Base-by-base conservation (phyloP, 2,329 filamentous ascomycete species). In the Aspergillus calidoustus region DNA sequence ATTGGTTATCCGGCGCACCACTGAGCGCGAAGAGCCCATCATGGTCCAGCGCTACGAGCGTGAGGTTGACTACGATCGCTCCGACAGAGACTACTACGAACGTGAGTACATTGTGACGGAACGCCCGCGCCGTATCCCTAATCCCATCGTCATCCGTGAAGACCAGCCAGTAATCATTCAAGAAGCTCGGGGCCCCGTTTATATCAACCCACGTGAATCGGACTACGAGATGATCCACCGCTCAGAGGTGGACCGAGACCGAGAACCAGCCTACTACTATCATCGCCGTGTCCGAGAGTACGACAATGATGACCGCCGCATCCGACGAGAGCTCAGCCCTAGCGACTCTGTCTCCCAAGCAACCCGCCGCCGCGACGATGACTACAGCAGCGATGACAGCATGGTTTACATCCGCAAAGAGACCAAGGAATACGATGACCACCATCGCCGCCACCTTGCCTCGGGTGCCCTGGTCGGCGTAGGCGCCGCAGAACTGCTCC, bases 261-360 rank as follows among this genome's bases (percentile, higher is more conserved):
- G 82, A 60, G 85, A 87, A 43, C 83, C 87, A 56, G 85, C 86
- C 62, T 87, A 88, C 70, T 88, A 87, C 69, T 87, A 87, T 70
- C 84, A 87, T 67, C 83, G 85, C 59, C 79, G 82, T 47, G 76
- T 84, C 48, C 81, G 83, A 58, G 84, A 87, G 69, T 79, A 84
- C 46, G 83, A 86, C 44, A 59, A 59, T 61, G 79, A 82, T 30
- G 80, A 82, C 59, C 79, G 80, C 59, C 74, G 76, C 64, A 69
- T 74, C 60, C 73, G 80, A 23, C 80, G 77, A 56, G 80, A 82
- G 61, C 69, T 85, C 52, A 82, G 81, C 61, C 83, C 83, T 5
- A 76, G 78, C 52, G 83, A 86, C 68, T 84, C 83, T 17, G 77
- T 83, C 52, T 85, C 83, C 11, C 82, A 85, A 64, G 77, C 80